A percentile compares a stretch with the other conserved stretches of the same genome.
Conservation (phyloP, 2,329 filamentous ascomycete species). For the Exophiala sideris region DNA sequence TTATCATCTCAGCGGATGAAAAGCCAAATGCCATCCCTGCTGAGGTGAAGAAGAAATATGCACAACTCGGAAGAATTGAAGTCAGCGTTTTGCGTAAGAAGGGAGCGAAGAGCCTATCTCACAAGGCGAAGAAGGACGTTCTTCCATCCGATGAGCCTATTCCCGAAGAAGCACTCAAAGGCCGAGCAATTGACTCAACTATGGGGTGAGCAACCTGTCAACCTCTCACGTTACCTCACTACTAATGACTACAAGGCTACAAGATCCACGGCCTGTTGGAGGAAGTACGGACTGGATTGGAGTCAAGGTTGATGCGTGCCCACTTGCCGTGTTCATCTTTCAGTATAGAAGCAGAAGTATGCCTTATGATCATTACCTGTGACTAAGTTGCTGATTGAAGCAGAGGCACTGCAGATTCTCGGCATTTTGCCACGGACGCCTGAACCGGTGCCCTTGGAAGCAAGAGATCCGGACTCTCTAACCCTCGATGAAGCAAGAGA, state of each 20-base stretch:
- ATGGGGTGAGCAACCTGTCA: constrained; percentile 2
- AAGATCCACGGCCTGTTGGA: too few species aligned
- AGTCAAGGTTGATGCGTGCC: constrained; percentile 9
- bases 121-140: too few species aligned
- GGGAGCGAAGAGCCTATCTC: too few species aligned
- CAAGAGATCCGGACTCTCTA: constrained; percentile 25
- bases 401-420: constrained; percentile 33
- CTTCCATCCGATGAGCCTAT: too few species aligned
- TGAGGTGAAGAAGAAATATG: constrained; percentile 1
- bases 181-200: not conserved
- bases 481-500: constrained; percentile 29
- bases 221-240: too few species aligned
- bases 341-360: constrained; percentile 30
- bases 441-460: constrained; percentile 29
- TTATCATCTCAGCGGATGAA: constrained; percentile 1
- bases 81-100: constrained; percentile 3
- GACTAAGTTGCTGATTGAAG: constrained; percentile 11
- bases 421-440: constrained; percentile 31
- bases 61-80: constrained; percentile 4
- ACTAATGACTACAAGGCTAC: too few species aligned
- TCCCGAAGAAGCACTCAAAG: constrained; percentile 16
- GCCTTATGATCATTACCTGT: too few species aligned
- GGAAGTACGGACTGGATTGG: not conserved
- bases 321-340: constrained; percentile 30
- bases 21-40: not conserved